Percentiles rank a stretch among this genome's conserved stretches.
These are phyloP conservation scores for Xylaria sp. DNA, from an alignment of 2,329 filamentous ascomycete genomes.

Conservation along the genomic window DNA sequence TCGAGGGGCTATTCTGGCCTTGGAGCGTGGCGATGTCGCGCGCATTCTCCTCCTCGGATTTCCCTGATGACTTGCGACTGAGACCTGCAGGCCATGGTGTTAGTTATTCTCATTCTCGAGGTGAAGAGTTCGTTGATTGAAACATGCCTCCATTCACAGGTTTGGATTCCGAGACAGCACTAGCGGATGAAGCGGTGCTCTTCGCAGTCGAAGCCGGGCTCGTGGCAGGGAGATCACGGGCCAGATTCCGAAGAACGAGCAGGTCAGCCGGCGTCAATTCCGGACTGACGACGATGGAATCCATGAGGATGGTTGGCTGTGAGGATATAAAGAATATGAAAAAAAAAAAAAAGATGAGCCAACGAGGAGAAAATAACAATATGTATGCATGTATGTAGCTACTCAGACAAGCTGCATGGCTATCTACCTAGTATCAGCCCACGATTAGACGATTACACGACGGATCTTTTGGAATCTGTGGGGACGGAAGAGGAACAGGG, in stretches of 20 bases:
- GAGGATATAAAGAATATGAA: neutral
- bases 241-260: constrained; percentile 38
- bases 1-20: constrained; percentile 38
- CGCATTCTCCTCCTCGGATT: constrained; percentile 23
- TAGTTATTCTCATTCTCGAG: neutral
- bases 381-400: too few species aligned
- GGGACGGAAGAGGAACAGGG: too few species aligned
- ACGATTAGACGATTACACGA: too few species aligned
- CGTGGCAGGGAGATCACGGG: constrained; percentile 34
- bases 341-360: neutral
- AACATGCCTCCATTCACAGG: constrained; percentile 17
- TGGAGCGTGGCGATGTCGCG: constrained; percentile 35
- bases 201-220: constrained; percentile 13
- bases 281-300: constrained; percentile 34
- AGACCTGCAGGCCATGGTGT: constrained; percentile 9
- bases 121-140: neutral
- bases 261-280: constrained; percentile 39
- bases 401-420: too few species aligned
- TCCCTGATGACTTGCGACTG: constrained; percentile 11
- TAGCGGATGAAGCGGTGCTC: constrained; percentile 1
- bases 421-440: too few species aligned
- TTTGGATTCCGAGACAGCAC: neutral
- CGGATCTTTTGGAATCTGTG: too few species aligned
- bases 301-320: constrained; percentile 2
- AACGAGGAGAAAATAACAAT: too few species aligned